Conservation (phyloP, 164 flowering plant species). For the Berberis vulgaris region DNA sequence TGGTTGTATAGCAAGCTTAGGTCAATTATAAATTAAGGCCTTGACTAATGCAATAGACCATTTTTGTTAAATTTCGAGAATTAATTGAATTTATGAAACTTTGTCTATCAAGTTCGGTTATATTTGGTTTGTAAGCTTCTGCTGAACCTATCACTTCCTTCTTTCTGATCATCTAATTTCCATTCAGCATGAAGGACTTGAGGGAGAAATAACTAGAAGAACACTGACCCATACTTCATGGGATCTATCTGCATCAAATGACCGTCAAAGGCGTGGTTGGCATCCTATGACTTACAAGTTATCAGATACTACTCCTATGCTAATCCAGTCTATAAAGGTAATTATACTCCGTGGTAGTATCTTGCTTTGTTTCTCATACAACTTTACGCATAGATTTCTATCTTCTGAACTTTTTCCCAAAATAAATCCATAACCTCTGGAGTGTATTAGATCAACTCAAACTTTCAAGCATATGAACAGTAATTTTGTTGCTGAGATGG, state of each 20-base stretch:
- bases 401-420: too few species aligned
- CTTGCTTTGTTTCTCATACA: background rate
- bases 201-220: slow-evolving; percentile 45
- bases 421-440: background rate
- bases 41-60: background rate
- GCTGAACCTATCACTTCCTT: background rate
- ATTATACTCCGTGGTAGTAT: background rate
- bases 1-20: too few species aligned
- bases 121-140: too few species aligned
- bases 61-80: background rate
- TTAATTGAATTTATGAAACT: too few species aligned
- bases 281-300: slow-evolving; percentile 86
- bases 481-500: too few species aligned
- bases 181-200: slow-evolving; percentile 65
- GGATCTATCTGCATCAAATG: slow-evolving; percentile 71
- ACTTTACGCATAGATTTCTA: too few species aligned
- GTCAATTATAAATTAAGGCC: background rate
- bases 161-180: slow-evolving; percentile 1
- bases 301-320: slow-evolving; percentile 75
- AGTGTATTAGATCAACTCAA: background rate
- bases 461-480: too few species aligned
- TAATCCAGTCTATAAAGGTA: slow-evolving; percentile 48
- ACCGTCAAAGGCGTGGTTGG: slow-evolving; percentile 80
- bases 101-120: too few species aligned
- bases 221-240: slow-evolving; percentile 49